phyloP scores from a whole-genome alignment of 2,329 filamentous ascomycete genomes.

The Waltergamsia citrina region DNA sequence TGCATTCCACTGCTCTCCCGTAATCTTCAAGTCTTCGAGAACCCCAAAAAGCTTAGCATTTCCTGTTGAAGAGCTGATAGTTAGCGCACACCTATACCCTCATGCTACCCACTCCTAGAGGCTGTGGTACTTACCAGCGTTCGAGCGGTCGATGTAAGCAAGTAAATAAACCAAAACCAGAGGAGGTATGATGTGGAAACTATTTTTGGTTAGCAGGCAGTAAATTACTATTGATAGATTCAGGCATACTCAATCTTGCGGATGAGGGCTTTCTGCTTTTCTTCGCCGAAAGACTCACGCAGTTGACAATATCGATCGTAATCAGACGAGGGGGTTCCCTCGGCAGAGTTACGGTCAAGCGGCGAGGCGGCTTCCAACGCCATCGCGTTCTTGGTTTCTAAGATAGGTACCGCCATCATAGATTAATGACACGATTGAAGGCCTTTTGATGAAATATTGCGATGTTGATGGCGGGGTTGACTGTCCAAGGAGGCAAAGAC shows the following conservation, averaged over 20 bases:
- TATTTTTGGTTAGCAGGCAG: background rate
- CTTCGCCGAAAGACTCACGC: background rate
- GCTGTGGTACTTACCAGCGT: slow-evolving; percentile 32
- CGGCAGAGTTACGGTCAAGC: too few species aligned
- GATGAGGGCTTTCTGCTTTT: background rate
- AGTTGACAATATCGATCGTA: slow-evolving; percentile 1
- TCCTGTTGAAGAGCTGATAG: too few species aligned
- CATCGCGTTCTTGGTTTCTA: too few species aligned
- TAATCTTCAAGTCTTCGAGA: slow-evolving; percentile 44
- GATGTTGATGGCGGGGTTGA: too few species aligned
- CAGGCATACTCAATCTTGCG: slow-evolving; percentile 2
- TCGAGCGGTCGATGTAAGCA: slow-evolving; percentile 46
- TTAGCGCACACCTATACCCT: too few species aligned
- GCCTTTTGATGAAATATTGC: too few species aligned
- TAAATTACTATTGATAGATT: too few species aligned
- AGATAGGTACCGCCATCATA: too few species aligned
- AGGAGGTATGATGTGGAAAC: slow-evolving; percentile 28
- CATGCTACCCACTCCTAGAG: too few species aligned
- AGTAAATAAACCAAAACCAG: slow-evolving; percentile 48
- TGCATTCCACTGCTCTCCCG: slow-evolving; percentile 59
- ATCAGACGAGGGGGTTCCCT: background rate
- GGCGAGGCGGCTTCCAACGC: too few species aligned
- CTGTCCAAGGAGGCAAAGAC: too few species aligned
- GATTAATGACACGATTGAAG: too few species aligned
- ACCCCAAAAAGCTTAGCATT: slow-evolving; percentile 57